These are phyloP conservation scores for Coccinonectria pachysandricola DNA, from an alignment of 2,329 filamentous ascomycete genomes.

Conservation along the genomic window DNA sequence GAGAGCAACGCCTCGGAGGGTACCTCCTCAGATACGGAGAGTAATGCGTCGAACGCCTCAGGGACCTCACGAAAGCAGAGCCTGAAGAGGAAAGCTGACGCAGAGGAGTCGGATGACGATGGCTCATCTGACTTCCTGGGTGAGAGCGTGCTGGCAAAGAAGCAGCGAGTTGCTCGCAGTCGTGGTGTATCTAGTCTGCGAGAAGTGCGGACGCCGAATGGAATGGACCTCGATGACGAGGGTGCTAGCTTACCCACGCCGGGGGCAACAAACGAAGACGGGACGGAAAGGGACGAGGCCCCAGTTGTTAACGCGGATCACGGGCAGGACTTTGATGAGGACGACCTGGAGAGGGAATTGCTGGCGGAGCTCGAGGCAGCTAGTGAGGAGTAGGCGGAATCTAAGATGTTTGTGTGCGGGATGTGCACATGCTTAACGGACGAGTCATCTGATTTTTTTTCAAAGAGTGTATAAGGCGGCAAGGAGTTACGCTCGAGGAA, in stretches of 20 bases:
- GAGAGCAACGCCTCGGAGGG: constrained; percentile 12
- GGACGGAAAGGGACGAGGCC: constrained; percentile 21
- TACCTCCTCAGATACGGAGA: constrained; percentile 19
- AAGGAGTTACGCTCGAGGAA: no score
- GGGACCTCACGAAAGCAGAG: constrained; percentile 14
- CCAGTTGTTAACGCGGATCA: constrained; percentile 17
- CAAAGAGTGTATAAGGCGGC: no score
- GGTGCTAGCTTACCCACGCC: constrained; percentile 31
- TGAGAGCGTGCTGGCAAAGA: constrained; percentile 38
- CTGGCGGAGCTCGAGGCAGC: constrained; percentile 46
- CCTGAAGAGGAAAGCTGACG: constrained; percentile 25
- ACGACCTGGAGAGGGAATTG: constrained; percentile 54
- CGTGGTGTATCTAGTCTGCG: constrained; percentile 37
- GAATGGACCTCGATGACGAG: constrained; percentile 22
- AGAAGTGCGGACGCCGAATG: constrained; percentile 32
- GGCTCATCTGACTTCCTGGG: constrained; percentile 17
- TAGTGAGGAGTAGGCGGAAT: constrained; percentile 7
- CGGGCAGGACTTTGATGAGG: constrained; percentile 36
- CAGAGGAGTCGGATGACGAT: constrained; percentile 24
- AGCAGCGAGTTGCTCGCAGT: constrained; percentile 36
- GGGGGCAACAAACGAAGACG: constrained; percentile 25
- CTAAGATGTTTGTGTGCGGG: constrained; percentile 1
- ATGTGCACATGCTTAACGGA: no score
- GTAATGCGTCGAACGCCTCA: constrained; percentile 16
- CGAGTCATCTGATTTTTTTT: no score